Percentiles rank a stretch among this genome's conserved stretches.
These are phyloP conservation scores for Didymella pomorum DNA, from an alignment of 2,329 filamentous ascomycete species.

Conservation along the genomic window DNA sequence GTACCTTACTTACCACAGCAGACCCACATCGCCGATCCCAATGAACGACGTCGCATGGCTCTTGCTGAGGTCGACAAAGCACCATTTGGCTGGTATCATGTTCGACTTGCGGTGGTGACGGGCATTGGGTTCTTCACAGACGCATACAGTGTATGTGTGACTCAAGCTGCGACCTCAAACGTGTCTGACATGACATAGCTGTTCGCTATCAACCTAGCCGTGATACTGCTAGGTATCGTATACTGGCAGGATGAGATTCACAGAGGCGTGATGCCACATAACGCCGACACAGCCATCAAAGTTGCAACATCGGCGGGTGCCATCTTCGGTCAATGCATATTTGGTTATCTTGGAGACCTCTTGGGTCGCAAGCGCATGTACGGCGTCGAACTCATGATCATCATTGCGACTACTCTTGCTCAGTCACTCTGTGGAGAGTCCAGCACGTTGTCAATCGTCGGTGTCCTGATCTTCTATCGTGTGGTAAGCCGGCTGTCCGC, in stretches of 20 bases:
- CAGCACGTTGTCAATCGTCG: constrained; percentile 46
- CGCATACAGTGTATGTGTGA: constrained; percentile 66
- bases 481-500: constrained; percentile 25
- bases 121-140: constrained; percentile 91
- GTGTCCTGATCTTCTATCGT: constrained; percentile 52
- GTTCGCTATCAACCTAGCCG: constrained; percentile 66
- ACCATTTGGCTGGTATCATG: constrained; percentile 68
- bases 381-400: constrained; percentile 60
- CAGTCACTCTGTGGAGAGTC: constrained; percentile 50
- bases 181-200: constrained; percentile 31
- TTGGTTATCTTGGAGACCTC: constrained; percentile 72
- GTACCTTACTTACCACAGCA: constrained; percentile 7
- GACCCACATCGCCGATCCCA: constrained; percentile 46
- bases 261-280: constrained; percentile 64
- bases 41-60: constrained; percentile 48
- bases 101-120: constrained; percentile 77
- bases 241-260: constrained; percentile 66
- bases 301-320: constrained; percentile 84
- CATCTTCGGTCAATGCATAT: constrained; percentile 81
- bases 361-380: constrained; percentile 86
- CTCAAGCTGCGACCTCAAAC: too few species aligned
- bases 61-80: constrained; percentile 50
- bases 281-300: constrained; percentile 83
- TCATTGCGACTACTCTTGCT: constrained; percentile 51
- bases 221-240: constrained; percentile 78